Conservation (phyloP, 176 grass and related monocot genomes). For the Oryza longistaminata region DNA sequence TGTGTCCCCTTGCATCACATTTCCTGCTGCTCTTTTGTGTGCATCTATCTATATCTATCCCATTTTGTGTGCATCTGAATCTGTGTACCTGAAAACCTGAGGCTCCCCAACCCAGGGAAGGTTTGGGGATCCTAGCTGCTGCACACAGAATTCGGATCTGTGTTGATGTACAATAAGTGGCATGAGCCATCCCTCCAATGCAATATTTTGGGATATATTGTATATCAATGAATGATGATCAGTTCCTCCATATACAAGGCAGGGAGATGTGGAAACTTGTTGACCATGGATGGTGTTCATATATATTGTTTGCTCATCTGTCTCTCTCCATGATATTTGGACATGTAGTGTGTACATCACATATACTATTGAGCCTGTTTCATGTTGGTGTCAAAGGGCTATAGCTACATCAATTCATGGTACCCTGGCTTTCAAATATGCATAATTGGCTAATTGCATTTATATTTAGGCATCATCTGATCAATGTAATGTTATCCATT, state of each 20-base stretch:
- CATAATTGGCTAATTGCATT: background rate
- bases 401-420: background rate
- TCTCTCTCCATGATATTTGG: background rate
- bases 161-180: constrained; percentile 28
- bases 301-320: background rate
- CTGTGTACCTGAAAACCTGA: constrained; percentile 53
- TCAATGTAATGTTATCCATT: background rate
- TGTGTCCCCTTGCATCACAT: constrained; percentile 16
- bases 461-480: background rate
- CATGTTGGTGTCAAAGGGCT: background rate
- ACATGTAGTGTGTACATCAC: background rate
- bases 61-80: constrained; percentile 38
- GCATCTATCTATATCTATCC: background rate
- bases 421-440: background rate
- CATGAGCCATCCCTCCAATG: constrained; percentile 38
- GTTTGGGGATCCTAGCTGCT: background rate
- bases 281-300: constrained; percentile 18
- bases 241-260: background rate
- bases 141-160: constrained; percentile 39
- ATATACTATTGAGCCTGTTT: background rate
- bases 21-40: background rate
- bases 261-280: constrained; percentile 12
- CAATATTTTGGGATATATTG: constrained; percentile 8
- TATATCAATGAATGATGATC: background rate
- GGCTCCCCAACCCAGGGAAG: constrained; percentile 40